A percentile compares a stretch with the other conserved stretches of the same genome.
These are phyloP conservation scores for Termitomyces sp. DNA, from an alignment of 768 basidiomycete genomes.

Conservation along the genomic window DNA sequence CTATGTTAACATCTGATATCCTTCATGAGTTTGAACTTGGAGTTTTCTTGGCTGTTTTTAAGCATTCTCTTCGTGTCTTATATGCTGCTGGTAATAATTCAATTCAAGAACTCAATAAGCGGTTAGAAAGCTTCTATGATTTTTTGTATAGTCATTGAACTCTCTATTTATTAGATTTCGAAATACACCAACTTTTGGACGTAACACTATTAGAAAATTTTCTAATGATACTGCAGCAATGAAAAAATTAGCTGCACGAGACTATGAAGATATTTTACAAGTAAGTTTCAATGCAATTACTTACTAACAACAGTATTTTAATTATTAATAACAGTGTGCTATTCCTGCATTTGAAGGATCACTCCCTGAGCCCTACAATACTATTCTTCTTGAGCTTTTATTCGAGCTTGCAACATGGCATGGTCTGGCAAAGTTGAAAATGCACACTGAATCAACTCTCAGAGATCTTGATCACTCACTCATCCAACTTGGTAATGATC, in stretches of 20 bases:
- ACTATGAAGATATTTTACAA: slow-evolving; percentile 17
- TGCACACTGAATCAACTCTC: slow-evolving; percentile 15
- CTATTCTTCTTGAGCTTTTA: slow-evolving; percentile 11
- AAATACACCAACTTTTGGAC: slow-evolving; percentile 10
- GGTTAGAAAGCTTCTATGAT: slow-evolving; percentile 1
- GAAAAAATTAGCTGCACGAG: slow-evolving; percentile 17
- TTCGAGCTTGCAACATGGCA: slow-evolving; percentile 18
- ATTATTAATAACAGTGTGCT: slow-evolving; percentile 2
- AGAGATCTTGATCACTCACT: slow-evolving; percentile 3
- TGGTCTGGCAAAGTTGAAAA: slow-evolving; percentile 18
- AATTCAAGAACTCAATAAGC: slow-evolving; percentile 11
- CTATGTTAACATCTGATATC: too few species aligned
- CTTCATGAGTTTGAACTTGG: too few species aligned
- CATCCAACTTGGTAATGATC: slow-evolving; percentile 6
- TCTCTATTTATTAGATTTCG: neutral
- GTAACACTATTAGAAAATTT: slow-evolving; percentile 19
- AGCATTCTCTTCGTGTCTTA: too few species aligned
- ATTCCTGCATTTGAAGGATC: slow-evolving; percentile 11
- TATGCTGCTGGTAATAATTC: neutral
- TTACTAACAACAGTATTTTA: neutral
- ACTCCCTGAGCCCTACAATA: slow-evolving; percentile 14
- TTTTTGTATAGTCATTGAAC: neutral
- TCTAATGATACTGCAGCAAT: slow-evolving; percentile 18
- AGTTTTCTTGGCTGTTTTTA: too few species aligned
- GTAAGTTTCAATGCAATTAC: slow-evolving; percentile 5